Percentiles rank a stretch among this genome's conserved stretches.
These are phyloP conservation scores for Hirsutella rhossiliensis DNA, from an alignment of 2,329 filamentous ascomycete genomes.

Conservation along the genomic window DNA sequence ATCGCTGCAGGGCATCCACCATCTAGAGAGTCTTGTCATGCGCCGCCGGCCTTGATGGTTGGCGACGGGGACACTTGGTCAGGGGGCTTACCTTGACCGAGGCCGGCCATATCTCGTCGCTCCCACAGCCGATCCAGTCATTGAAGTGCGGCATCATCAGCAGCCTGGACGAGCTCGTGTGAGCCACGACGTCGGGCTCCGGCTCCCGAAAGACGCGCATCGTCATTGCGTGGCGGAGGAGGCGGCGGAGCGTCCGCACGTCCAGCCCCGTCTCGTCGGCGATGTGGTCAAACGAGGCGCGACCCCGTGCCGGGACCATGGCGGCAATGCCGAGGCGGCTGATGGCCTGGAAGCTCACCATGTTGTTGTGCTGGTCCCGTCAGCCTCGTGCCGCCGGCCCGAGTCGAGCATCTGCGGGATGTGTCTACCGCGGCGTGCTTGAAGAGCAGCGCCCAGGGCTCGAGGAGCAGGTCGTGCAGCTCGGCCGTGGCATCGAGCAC, in stretches of 20 bases:
- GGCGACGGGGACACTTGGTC: neutral
- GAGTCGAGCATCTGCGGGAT: neutral
- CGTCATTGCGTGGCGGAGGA: conserved; percentile 25
- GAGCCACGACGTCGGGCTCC: conserved; percentile 21
- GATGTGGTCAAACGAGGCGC: neutral
- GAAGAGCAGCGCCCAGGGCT: neutral
- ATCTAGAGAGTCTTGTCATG: no score
- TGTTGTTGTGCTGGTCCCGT: neutral
- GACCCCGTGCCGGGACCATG: neutral
- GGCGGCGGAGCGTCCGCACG: conserved; percentile 12
- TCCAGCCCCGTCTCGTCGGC: neutral
- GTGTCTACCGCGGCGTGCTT: neutral
- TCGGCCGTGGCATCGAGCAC: neutral
- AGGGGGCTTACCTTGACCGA: conserved; percentile 1
- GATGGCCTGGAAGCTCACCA: neutral
- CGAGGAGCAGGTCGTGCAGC: neutral
- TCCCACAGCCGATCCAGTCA: neutral
- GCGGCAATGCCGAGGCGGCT: neutral
- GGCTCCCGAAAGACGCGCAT: conserved; percentile 28
- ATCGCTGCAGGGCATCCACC: conserved; percentile 20
- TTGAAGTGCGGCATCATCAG: neutral
- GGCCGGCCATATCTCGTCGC: conserved; percentile 15
- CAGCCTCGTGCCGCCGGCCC: neutral
- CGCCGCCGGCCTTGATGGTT: neutral
- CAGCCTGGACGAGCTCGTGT: conserved; percentile 19